phyloP scores from a whole-genome alignment of 306 rosid species.

The Casuarina equisetifolia region DNA sequence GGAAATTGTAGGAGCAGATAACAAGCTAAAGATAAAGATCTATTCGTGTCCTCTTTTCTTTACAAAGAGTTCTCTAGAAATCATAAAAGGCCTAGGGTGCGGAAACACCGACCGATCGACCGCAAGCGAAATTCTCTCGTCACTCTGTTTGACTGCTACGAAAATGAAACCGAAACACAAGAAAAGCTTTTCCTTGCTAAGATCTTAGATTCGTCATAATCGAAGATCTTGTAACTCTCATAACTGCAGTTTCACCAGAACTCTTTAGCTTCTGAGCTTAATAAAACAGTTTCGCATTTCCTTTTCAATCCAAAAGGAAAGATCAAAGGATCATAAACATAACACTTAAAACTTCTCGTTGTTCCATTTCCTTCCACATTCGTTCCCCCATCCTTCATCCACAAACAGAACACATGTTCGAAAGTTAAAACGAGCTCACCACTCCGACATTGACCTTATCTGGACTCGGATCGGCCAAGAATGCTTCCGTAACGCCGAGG shows the following conservation, averaged over 20 bases:
- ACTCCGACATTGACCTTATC: slow-evolving; percentile 94
- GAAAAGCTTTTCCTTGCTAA: background rate
- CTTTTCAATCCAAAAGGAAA: background rate
- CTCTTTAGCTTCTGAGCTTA: background rate
- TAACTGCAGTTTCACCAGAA: background rate
- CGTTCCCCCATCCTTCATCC: too few relatives aligned
- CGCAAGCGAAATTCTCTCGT: too few relatives aligned
- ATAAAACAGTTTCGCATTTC: slow-evolving; percentile 4
- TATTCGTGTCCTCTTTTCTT: background rate
- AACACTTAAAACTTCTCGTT: too few relatives aligned
- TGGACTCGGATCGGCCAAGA: slow-evolving; percentile 84
- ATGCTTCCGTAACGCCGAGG: slow-evolving; percentile 99
- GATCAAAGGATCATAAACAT: background rate
- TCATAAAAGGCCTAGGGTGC: background rate
- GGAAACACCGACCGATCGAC: too few relatives aligned
- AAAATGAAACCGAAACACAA: background rate
- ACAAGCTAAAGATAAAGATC: background rate
- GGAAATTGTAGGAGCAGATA: too few relatives aligned
- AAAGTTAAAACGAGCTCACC: slow-evolving; percentile 47
- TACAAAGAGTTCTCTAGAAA: background rate
- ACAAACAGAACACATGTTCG: background rate
- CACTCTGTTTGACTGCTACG: background rate
- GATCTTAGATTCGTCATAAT: background rate
- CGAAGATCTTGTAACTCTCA: background rate
- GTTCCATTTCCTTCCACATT: background rate